Conservation (phyloP, 305 asterid species). For the Fraxinus ornus region DNA sequence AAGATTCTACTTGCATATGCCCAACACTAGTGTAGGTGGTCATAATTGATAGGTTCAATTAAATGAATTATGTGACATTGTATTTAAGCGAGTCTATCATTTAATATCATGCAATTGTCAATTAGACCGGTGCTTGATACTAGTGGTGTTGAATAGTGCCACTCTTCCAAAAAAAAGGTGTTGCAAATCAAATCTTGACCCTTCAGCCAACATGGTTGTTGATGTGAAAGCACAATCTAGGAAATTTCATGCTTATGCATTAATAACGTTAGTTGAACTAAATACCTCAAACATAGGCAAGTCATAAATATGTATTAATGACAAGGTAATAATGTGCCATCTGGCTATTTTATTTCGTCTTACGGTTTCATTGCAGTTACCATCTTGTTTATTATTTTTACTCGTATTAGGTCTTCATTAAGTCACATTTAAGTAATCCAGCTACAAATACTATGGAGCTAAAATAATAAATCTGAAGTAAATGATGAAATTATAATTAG, state of each 20-base stretch:
- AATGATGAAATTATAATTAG: not conserved
- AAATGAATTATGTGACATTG: too few species aligned
- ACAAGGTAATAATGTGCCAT: not conserved
- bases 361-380: not conserved
- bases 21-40: too few species aligned
- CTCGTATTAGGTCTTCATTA: not conserved
- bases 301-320: not conserved
- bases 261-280: conserved; percentile 19
- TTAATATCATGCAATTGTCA: too few species aligned
- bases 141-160: too few species aligned
- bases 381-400: not conserved
- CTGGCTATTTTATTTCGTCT: not conserved
- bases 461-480: not conserved
- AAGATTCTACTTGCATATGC: too few species aligned
- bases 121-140: too few species aligned
- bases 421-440: not conserved
- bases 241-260: not conserved
- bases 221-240: conserved; percentile 1
- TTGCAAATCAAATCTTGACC: not conserved
- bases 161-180: not conserved
- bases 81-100: too few species aligned
- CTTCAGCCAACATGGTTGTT: not conserved
- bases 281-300: not conserved
- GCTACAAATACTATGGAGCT: not conserved
- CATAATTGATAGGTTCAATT: too few species aligned